These are phyloP conservation scores for Durotheca rogersii DNA, from an alignment of 495 filamentous ascomycete genomes.

Conservation along the genomic window DNA sequence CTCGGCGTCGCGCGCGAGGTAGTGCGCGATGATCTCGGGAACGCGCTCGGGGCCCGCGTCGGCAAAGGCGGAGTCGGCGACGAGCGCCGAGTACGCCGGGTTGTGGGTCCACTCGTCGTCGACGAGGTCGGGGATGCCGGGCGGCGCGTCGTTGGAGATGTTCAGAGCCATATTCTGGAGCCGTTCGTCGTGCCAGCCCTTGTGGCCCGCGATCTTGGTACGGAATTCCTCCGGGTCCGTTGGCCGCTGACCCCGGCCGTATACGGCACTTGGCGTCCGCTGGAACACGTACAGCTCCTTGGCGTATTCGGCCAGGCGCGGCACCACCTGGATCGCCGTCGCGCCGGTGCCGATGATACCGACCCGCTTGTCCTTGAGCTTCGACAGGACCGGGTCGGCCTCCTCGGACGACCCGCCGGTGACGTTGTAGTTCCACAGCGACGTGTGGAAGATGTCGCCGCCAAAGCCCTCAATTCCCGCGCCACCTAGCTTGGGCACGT, in stretches of 20 bases:
- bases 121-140: slow-evolving; percentile 41
- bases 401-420: slow-evolving; percentile 56
- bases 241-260: slow-evolving; percentile 46
- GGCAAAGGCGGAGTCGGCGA: slow-evolving; percentile 35
- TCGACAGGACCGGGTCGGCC: slow-evolving; percentile 38
- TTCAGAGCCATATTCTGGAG: slow-evolving; percentile 38
- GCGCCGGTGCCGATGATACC: slow-evolving; percentile 58
- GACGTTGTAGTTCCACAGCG: slow-evolving; percentile 53
- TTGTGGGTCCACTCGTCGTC: slow-evolving; percentile 44
- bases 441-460: slow-evolving; percentile 54
- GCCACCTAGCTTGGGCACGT: slow-evolving; percentile 44
- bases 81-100: slow-evolving; percentile 30
- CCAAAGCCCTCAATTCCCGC: slow-evolving; percentile 48
- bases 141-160: slow-evolving; percentile 29
- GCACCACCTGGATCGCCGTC: slow-evolving; percentile 55
- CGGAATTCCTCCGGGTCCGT: slow-evolving; percentile 50
- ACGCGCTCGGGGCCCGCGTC: slow-evolving; percentile 37
- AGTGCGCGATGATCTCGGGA: slow-evolving; percentile 33
- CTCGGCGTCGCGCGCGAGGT: slow-evolving; percentile 32
- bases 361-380: slow-evolving; percentile 52
- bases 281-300: slow-evolving; percentile 58
- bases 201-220: slow-evolving; percentile 39
- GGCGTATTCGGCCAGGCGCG: slow-evolving; percentile 49
- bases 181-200: slow-evolving; percentile 49
- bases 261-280: slow-evolving; percentile 56